Conservation (phyloP, 768 basidiomycete genomes). For the Lactarius pseudohatsudake region DNA sequence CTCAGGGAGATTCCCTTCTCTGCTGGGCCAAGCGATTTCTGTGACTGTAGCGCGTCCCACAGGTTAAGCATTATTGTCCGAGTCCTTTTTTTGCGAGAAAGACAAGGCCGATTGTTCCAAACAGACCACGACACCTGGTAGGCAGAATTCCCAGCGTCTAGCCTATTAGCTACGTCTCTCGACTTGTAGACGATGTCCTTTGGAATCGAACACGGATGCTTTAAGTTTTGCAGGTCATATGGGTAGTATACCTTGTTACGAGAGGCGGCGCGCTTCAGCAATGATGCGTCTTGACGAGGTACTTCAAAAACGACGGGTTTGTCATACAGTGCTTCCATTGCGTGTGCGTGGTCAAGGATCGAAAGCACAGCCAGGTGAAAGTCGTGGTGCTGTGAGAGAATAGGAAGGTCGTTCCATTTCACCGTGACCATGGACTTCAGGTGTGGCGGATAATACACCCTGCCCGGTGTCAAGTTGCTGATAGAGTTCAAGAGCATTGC, state of each 20-base stretch:
- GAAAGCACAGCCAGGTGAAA: neutral
- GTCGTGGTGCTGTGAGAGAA: neutral
- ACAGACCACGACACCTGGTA: too few species aligned
- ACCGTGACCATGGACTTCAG: neutral
- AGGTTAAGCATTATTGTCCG: too few species aligned
- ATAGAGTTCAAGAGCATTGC: neutral
- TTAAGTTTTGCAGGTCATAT: neutral
- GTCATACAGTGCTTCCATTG: neutral
- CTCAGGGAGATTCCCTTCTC: neutral
- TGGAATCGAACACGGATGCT: neutral
- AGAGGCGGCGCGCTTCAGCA: neutral
- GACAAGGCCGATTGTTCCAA: too few species aligned
- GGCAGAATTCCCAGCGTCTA: too few species aligned
- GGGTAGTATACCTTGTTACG: constrained; percentile 12
- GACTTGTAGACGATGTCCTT: neutral
- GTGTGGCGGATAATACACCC: neutral
- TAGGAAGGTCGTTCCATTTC: neutral
- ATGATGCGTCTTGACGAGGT: too few species aligned
- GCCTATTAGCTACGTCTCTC: neutral
- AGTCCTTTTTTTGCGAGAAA: too few species aligned
- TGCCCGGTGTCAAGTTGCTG: neutral
- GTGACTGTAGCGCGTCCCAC: too few species aligned
- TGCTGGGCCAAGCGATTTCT: neutral
- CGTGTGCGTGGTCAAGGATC: neutral
- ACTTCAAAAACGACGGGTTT: neutral